Base-by-base conservation (phyloP, 352 stramenopile genomes). In the Globisporangium sylvaticum region DNA sequence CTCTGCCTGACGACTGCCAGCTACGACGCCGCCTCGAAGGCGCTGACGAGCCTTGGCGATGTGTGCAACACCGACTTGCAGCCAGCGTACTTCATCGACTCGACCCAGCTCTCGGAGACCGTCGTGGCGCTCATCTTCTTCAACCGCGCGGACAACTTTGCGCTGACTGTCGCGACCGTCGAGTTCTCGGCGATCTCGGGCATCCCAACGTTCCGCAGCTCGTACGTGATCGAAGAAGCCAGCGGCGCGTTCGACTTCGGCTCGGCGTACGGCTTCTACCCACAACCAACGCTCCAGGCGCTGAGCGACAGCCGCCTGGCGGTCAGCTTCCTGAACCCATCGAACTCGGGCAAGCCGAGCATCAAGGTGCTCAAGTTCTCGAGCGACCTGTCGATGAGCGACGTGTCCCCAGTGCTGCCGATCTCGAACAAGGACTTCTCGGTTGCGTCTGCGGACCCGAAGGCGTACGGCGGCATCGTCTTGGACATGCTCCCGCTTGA, bases 341-440 rank as follows among this genome's bases (percentile, higher is more conserved):
- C 80, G 48, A 89, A 88, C 76, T 68, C 66, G 18, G 85, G 80
- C 70, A 89, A 88, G 65, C 85, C 85, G 15, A 92, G 81, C 66
- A 74, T 91, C 71, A 87, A 90, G 74, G 75, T 94, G 46, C 67
- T 94, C 65, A 79, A 87, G 74, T 88, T 79, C 76, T 70, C 78
- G 27, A 74, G 77, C 52, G 83, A 91, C 59, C 56, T 89, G 44
- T 76, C 79, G 20, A 76, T 94, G 25, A 55, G 64, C 39, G 77
- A 77, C 27, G 68, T 75, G 15, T 91, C 85, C 57, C 81, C 83
- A 0, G 76, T 80, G 61, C 70, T 94, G 3, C 85, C 83, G 10
- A 76, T 94, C 62, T 79, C 83, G 15, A 94, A 92, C 70, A 78
- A 72, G 29, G 83, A 92, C 73, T 94, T 89, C 71, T 82, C 77